Conservation (phyloP, 2,329 filamentous ascomycete genomes). For the Metarhizium robertsii region DNA sequence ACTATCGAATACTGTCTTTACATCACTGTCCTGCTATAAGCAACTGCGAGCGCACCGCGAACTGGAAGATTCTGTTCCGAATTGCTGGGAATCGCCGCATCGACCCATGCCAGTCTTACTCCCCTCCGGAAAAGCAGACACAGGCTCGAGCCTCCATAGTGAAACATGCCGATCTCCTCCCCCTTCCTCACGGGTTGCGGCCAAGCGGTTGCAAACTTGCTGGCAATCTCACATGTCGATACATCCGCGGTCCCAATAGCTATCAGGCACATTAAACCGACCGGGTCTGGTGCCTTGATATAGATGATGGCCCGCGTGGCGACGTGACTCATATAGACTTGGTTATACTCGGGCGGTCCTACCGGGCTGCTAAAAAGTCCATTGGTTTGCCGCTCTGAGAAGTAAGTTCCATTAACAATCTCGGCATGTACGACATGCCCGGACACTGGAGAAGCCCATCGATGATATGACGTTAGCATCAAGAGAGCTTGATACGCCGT, state of each 20-base stretch:
- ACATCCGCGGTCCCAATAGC: constrained; percentile 65
- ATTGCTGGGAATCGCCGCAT: background rate
- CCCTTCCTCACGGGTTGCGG: background rate
- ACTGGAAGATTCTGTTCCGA: background rate
- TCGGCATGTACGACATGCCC: constrained; percentile 46
- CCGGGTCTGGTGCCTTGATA: constrained; percentile 55
- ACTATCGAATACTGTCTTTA: background rate
- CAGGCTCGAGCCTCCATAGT: background rate
- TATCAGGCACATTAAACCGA: constrained; percentile 60
- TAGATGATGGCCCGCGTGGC: constrained; percentile 59
- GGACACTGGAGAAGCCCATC: constrained; percentile 55
- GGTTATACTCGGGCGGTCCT: constrained; percentile 42
- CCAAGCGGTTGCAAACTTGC: background rate
- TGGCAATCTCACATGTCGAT: constrained; percentile 48
- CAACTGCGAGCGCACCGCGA: constrained; percentile 1
- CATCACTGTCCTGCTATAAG: background rate
- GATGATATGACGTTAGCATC: constrained; percentile 54
- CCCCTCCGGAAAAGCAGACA: background rate
- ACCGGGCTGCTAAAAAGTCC: constrained; percentile 6
- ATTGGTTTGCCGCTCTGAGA: constrained; percentile 34
- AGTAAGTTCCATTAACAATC: constrained; percentile 52
- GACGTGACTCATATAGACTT: constrained; percentile 36
- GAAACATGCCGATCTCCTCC: constrained; percentile 1
- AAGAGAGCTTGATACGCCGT: constrained; percentile 61
- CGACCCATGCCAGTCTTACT: background rate